Evolutionary conservation across 177 flowering plant genomes (phyloP), one percentile per base, ranked within the genome.

Genomic region (Telopea speciosissima): DNA sequence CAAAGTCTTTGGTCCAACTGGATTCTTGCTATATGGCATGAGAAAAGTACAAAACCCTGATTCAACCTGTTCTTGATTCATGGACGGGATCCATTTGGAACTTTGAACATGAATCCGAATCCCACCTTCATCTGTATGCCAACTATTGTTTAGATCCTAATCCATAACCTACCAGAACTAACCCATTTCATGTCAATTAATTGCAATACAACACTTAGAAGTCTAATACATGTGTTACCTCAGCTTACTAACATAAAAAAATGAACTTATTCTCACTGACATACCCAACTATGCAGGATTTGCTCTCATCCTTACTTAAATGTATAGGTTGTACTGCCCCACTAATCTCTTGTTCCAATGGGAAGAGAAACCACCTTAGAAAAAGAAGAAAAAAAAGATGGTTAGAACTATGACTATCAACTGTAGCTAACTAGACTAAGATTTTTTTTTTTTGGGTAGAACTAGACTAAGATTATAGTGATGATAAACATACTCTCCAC

Each of bases 341-440:
- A 36, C 62, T 26, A 28, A 67, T 66, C 44, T 79, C 77, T 60
- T 79, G 65, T 72, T 86, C 89, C 25, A 25, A 42, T 19, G 99
- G 99, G 62, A 89, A 77, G 22, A 95, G 87, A 75, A 81, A 83
- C 99, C 99, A 95, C 81, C 99, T 95, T 73, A 62, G 79, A 58
- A 36, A 71, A n/a, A n/a, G n/a, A n/a, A n/a, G n/a, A 75, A 25
- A 66, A 75, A 74, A 62, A 23, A 60, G 8, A 58, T 19, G 19
- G 23, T 58, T 17, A 58, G 23, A 17, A 58, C 9, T 36, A 36
- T 58, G 61, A 58, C n/a, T n/a, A 9, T 22, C 26, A 14, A 26
- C 26, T 49, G 25, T 44, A 70, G 24, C 5, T 56, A 24, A 28
- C 61, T 26, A 58, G n/a, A n/a, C n/a, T n/a, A n/a, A n/a, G n/a